Evolutionary conservation across 768 basidiomycete species (phyloP), one percentile per base, ranked within the genome.

Genomic region (Tubosaeta sp.): DNA sequence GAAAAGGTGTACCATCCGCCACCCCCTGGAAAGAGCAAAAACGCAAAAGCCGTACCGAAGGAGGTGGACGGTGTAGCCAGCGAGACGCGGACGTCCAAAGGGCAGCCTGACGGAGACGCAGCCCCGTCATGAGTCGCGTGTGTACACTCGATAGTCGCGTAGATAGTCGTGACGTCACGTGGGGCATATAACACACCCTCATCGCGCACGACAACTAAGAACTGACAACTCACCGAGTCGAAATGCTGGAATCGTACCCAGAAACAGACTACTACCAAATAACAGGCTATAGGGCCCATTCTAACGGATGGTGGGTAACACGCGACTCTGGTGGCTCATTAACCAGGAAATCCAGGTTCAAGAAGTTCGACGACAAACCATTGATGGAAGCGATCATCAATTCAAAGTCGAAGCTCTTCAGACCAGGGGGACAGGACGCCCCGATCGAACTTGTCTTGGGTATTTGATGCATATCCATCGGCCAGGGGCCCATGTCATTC

Each of bases 1-100:
- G 84, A 83, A 50, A 89, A 90, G 67, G 83, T 85, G 8, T 91
- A 90, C 73, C 85, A 86, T 61, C 89, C 89, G 4, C 89, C 88
- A 8, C 89, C 88, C 2, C 87, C 87, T 0, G 88, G 87, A 1
- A 91, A 84, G 58, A 88, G 86, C 38, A 88, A 77, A 68, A 83
- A 82, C 44, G 50, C 50, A 7, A 59, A 60, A 25, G 43, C 13
- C 3, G 49, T 14, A n/a, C 8, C 51, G 33, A 27, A 39, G 10
- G 48, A 43, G 14, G 59, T 46, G 14, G 59, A 56, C 37, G 57
- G 50, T n/a, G 14, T 34, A 5, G 48, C 33, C 14, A 37, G 48
- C 29, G 53, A 45, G 25, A 25, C 31, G 27, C 26, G 33, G 26
- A 27, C 31, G 37, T 25, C 50, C 12, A 53, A 41, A 19, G 38